Base-by-base conservation (phyloP, 805 yeast genomes). In the Isabelozyma gotoi region DNA sequence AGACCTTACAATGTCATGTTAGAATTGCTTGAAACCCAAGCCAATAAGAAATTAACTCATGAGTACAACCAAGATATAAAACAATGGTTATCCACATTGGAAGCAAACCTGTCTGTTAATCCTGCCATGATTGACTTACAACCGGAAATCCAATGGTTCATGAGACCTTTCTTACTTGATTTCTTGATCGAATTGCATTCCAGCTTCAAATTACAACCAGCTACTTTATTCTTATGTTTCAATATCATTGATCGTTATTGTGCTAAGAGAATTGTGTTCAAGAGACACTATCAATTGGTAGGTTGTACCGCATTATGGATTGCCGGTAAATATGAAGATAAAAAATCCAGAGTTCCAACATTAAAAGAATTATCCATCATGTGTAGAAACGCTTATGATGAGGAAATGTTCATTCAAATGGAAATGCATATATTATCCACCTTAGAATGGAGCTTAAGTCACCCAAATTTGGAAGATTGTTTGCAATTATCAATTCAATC, bases 391-490 rank as follows among this genome's bases (percentile, higher is more conserved):
- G 82, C 81, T 14, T 80, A 78, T 52, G 84, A 79, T 45, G 77
- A 73, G 48, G 77, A 73, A 46, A 74, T 74, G 78, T 71, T 72
- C 46, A 60, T 71, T 20, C 77, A 72, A 53, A 72, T 72, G 77
- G 95, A 86, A 63, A 70, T 79, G 53, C 92, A 86, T 57, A 81
- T 84, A 44, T 71, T 84, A 58, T 73, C 77, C 49, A 86, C 86
- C 4, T 75, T 90, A 55, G 76, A 71, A 44, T 72, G 77, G 77
- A 60, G 59, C 40, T 56, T 71, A 39, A 71, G 76, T 29, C 76
- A 72, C 48, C 76, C 79, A 3, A 68, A 71, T 41, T 63, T 78
- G 40, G 84, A 79, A 55, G 83, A 78, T 40, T 73, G 80, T 43
- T 57, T 71, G 38, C 76, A 71, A 48, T 49, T 68, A 59, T 62